A percentile compares a stretch with the other conserved stretches of the same genome.
These are phyloP conservation scores for Neurospora sp. DNA, from an alignment of 495 filamentous ascomycete species.

Conservation along the genomic window DNA sequence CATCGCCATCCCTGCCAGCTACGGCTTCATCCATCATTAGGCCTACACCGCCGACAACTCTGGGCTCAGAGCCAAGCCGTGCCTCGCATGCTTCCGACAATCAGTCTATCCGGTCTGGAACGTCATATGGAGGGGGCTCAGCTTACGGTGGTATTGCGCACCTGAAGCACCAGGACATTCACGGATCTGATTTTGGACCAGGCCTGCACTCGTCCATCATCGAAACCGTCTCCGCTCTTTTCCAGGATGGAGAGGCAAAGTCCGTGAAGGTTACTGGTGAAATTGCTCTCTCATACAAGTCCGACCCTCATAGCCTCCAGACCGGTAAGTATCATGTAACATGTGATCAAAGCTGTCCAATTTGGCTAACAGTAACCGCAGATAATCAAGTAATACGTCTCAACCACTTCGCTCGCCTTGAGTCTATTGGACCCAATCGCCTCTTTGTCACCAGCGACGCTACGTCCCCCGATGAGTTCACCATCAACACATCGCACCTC, in stretches of 20 bases:
- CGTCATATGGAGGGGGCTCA: slow-evolving; percentile 49
- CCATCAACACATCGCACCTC: slow-evolving; percentile 58
- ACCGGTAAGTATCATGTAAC: slow-evolving; percentile 12
- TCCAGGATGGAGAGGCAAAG: slow-evolving; percentile 61
- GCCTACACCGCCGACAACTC: slow-evolving; percentile 31
- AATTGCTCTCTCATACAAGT: slow-evolving; percentile 78
- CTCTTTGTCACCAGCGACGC: slow-evolving; percentile 68
- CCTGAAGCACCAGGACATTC: slow-evolving; percentile 72
- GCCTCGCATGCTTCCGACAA: slow-evolving; percentile 70
- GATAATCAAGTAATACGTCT: slow-evolving; percentile 64
- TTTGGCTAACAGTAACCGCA: slow-evolving; percentile 7
- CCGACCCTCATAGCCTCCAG: slow-evolving; percentile 31
- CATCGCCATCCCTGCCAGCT: slow-evolving; percentile 37
- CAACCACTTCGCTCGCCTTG: slow-evolving; percentile 82
- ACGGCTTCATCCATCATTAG: slow-evolving; percentile 20
- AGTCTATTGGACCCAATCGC: slow-evolving; percentile 91
- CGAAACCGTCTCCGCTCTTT: slow-evolving; percentile 79
- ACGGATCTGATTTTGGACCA: slow-evolving; percentile 52
- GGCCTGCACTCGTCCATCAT: slow-evolving; percentile 87
- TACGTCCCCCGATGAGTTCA: slow-evolving; percentile 64
- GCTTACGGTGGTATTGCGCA: slow-evolving; percentile 37
- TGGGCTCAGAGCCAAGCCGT: slow-evolving; percentile 42
- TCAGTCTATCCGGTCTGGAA: slow-evolving; percentile 80
- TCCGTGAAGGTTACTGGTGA: slow-evolving; percentile 77
- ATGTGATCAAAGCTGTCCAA: not conserved